Percentiles rank a stretch among this genome's conserved stretches.
Evolutionary conservation across 2,329 filamentous ascomycete species (phyloP).

Genomic region (Hirsutella minnesotensis): DNA sequence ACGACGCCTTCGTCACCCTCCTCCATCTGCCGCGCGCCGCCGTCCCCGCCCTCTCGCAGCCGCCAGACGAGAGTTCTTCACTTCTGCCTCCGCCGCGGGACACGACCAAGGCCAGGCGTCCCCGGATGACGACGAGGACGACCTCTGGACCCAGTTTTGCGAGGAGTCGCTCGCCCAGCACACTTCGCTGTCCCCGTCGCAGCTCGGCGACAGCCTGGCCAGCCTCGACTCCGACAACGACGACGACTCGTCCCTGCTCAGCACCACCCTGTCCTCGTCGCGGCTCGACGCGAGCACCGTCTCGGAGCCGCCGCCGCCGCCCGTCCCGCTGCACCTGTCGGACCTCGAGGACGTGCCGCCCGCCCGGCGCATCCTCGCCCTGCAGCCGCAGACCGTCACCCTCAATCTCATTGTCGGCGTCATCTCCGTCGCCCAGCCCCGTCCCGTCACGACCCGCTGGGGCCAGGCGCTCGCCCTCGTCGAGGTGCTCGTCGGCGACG

Average conservation of each 20-base stretch:
- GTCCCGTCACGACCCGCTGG: slow-evolving; percentile 56
- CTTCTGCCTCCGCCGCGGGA: slow-evolving; percentile 3
- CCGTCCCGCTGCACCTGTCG: slow-evolving; percentile 22
- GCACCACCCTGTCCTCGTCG: slow-evolving; percentile 4
- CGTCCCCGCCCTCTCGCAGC: slow-evolving; percentile 9
- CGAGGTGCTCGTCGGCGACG: slow-evolving; percentile 74
- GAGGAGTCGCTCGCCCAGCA: slow-evolving; percentile 62
- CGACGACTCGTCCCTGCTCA: slow-evolving; percentile 8
- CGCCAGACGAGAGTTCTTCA: slow-evolving; percentile 13
- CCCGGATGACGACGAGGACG: slow-evolving; percentile 22
- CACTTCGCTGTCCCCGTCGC: slow-evolving; percentile 50
- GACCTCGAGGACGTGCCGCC: slow-evolving; percentile 60
- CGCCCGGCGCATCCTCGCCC: slow-evolving; percentile 50
- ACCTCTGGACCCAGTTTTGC: slow-evolving; percentile 53
- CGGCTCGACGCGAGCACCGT: slow-evolving; percentile 3
- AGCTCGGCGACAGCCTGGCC: slow-evolving; percentile 14
- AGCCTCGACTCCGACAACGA: slow-evolving; percentile 13
- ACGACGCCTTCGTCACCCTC: slow-evolving; percentile 13
- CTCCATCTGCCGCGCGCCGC: slow-evolving; percentile 8
- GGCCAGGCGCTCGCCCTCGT: slow-evolving; percentile 52
- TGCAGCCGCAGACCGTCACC: slow-evolving; percentile 70
- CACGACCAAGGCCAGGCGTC: not conserved
- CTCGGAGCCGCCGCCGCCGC: slow-evolving; percentile 8
- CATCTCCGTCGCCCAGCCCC: slow-evolving; percentile 56
- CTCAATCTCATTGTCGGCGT: slow-evolving; percentile 73